Conservation (phyloP, 2,329 filamentous ascomycete genomes). For the Karstenula rhodostoma region DNA sequence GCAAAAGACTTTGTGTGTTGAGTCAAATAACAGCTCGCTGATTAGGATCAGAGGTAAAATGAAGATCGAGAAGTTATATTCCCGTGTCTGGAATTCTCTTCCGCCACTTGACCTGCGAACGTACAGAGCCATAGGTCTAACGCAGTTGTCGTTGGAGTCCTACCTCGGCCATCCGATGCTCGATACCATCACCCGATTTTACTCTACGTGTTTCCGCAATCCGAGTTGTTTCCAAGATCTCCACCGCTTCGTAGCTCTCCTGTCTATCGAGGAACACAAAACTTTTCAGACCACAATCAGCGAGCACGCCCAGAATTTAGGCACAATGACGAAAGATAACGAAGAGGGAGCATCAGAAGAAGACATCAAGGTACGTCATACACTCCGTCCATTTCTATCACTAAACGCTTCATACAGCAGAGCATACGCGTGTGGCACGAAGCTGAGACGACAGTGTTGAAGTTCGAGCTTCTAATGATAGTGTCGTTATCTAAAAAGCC, state of each 20-base stretch:
- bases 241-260: constrained; percentile 28
- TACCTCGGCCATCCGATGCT: constrained; percentile 7
- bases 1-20: not conserved
- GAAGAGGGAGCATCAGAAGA: constrained; percentile 12
- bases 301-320: constrained; percentile 7
- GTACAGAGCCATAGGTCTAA: constrained; percentile 13
- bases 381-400: not conserved
- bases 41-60: constrained; percentile 6
- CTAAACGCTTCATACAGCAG: constrained; percentile 11
- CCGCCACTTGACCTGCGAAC: not conserved
- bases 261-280: constrained; percentile 22
- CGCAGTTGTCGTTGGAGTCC: constrained; percentile 6
- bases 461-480: constrained; percentile 37
- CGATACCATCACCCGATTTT: not conserved
- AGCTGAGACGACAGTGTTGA: constrained; percentile 32
- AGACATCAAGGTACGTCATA: not conserved
- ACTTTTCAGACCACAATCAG: constrained; percentile 29
- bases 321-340: not conserved
- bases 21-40: not conserved
- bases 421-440: constrained; percentile 24
- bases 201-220: constrained; percentile 29
- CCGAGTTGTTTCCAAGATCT: constrained; percentile 42
- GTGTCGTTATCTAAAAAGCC: constrained; percentile 25
- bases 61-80: not conserved
- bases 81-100: not conserved